Evolutionary conservation across 2,329 filamentous ascomycete genomes (phyloP), one percentile per base, ranked within the genome.

Genomic region (Botrytis porri): DNA sequence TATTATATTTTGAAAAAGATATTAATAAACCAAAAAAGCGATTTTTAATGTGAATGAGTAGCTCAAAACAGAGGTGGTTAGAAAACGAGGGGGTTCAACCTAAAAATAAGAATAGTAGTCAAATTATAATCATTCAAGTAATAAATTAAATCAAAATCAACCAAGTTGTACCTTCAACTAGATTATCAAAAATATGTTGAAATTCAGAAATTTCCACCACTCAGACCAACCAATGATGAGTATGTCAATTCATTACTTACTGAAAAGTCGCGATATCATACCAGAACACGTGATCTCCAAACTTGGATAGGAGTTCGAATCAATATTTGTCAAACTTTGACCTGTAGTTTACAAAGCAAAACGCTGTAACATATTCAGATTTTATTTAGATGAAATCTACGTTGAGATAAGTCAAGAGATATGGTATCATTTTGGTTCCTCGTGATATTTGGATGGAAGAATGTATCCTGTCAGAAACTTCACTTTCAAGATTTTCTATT

Each of bases 281-380:
- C 25, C 48, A 51, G 10, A 12, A 51, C 16, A n/a, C 48, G 12
- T n/a, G 0, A 14, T 5, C 12, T 12, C 14, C 25, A 12, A 2
- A 51, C 22, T n/a, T 22, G 5, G 7, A 22, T 1, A 45, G 20
- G 22, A 45, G 9, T 22, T 45, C 7, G 9, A 45, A 45, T 4
- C 10, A 20, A 22, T 25, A 4, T 8, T 9, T 22, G 8, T 48
- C 45, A 48, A 48, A 25, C 25, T n/a, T 5, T 54, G 25, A 16
- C 25, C 12, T 7, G 16, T 22, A 54, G 5, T 54, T n/a, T 25
- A n/a, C 14, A 4, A n/a, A n/a, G 12, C 0, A 5, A 4, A n/a
- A n/a, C 4, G 16, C 6, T n/a, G 1, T 16, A 54, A 0, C 25
- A 54, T 16, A 14, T n/a, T 54, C 5, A 7, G 7, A 54, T 3